Conservation (phyloP, 305 asterid genomes). For the Rubia occidens region DNA sequence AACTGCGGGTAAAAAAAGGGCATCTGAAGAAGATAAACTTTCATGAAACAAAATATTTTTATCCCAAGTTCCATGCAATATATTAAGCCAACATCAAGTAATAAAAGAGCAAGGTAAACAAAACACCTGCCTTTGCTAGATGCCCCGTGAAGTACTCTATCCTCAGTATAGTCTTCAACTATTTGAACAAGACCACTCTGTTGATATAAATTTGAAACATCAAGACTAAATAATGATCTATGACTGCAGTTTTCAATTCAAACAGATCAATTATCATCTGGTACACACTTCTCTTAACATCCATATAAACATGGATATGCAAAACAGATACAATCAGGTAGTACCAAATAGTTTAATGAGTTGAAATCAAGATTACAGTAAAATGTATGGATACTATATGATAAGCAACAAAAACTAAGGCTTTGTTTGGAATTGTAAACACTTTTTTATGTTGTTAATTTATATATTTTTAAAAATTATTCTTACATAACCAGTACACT, state of each 20-base stretch:
- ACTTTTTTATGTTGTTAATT: not conserved
- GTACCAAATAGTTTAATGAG: not conserved
- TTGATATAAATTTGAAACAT: conserved; percentile 19
- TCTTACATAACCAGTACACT: not conserved
- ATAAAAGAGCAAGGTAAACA: conserved; percentile 8
- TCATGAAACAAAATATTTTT: not conserved
- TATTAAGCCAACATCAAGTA: conserved; percentile 12
- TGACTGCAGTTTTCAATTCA: not conserved
- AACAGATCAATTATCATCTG: not conserved
- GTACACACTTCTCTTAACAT: not conserved
- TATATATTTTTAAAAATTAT: too few species aligned
- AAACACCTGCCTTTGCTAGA: conserved; percentile 38
- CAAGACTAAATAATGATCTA: conserved; percentile 8
- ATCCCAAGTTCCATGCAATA: not conserved
- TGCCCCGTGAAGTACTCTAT: conserved; percentile 27
- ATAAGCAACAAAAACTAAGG: not conserved
- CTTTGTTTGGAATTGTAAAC: not conserved
- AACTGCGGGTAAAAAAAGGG: not conserved
- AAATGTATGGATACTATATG: not conserved
- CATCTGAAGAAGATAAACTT: not conserved
- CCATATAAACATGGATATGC: not conserved
- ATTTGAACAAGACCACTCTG: conserved; percentile 89
- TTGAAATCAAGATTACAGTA: not conserved
- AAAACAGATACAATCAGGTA: not conserved
- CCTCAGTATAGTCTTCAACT: conserved; percentile 71